Percentiles rank a stretch among this genome's conserved stretches.
phyloP scores from a whole-genome alignment of 169 alveolate genomes.

The Cryptosporidium ubiquitum region DNA sequence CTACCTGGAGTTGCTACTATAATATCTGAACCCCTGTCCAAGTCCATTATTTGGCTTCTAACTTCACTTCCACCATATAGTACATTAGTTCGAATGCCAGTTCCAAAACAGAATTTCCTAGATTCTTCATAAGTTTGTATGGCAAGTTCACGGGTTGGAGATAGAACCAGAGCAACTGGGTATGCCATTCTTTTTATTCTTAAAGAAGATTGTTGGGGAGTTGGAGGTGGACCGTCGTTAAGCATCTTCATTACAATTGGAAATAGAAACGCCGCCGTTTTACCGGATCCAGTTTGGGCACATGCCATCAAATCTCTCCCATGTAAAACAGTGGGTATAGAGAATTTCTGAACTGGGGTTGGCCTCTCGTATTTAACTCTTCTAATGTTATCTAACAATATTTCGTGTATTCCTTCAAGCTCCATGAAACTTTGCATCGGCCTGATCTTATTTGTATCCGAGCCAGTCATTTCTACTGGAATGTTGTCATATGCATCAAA shows the following conservation, averaged over 20 bases:
- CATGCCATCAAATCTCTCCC: constrained; percentile 96
- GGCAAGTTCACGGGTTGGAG: constrained; percentile 99
- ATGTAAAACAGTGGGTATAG: constrained; percentile 92
- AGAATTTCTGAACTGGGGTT: constrained; percentile 94
- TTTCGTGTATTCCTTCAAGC: constrained; percentile 80
- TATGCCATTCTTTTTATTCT: constrained; percentile 74
- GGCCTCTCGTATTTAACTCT: constrained; percentile 90
- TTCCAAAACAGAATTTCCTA: constrained; percentile 88
- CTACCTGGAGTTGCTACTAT: constrained; percentile 97
- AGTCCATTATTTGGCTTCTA: constrained; percentile 87
- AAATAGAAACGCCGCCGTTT: constrained; percentile 96
- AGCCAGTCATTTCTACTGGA: constrained; percentile 89
- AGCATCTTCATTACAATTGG: constrained; percentile 94
- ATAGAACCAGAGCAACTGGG: constrained; percentile 80
- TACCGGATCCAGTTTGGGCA: constrained; percentile 99
- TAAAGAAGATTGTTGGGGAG: constrained; percentile 71
- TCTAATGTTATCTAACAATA: constrained; percentile 80
- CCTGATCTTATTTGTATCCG: constrained; percentile 78
- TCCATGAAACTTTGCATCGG: constrained; percentile 83
- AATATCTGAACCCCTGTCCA: constrained; percentile 95
- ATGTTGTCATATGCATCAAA: constrained; percentile 87
- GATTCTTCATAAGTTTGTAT: constrained; percentile 92
- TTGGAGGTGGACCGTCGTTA: constrained; percentile 86
- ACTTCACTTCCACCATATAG: constrained; percentile 93
- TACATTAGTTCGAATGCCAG: constrained; percentile 92